A percentile compares a stretch with the other conserved stretches of the same genome.
These are phyloP conservation scores for Rosa hybrid DNA, from an alignment of 331 rosid species.

Conservation along the genomic window DNA sequence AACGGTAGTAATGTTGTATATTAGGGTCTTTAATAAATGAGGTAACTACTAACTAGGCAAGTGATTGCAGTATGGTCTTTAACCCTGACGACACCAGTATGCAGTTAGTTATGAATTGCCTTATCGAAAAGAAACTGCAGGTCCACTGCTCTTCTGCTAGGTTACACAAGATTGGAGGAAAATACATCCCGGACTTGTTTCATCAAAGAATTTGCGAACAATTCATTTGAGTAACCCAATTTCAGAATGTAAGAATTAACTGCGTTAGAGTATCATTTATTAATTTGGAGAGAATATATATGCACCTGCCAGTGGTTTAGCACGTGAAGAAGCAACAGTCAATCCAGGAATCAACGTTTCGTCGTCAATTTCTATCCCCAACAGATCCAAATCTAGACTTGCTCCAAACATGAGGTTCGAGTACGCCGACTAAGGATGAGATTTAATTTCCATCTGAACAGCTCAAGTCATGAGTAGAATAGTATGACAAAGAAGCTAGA, in stretches of 20 bases:
- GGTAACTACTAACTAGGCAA: neutral
- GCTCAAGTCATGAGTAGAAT: conserved; percentile 44
- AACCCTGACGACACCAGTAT: neutral
- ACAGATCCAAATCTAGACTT: conserved; percentile 82
- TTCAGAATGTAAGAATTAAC: neutral
- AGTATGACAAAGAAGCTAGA: conserved; percentile 8
- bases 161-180: neutral
- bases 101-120: neutral
- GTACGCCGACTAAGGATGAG: conserved; percentile 52
- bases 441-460: conserved; percentile 80
- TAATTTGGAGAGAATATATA: neutral
- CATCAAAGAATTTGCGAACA: neutral
- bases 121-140: neutral
- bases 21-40: neutral
- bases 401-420: conserved; percentile 61
- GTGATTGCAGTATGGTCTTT: neutral
- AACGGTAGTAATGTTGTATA: neutral
- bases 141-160: neutral
- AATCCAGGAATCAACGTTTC: conserved; percentile 86
- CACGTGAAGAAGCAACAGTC: conserved; percentile 88
- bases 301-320: conserved; percentile 78
- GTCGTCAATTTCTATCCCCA: conserved; percentile 86
- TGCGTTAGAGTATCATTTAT: neutral
- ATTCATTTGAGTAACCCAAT: neutral
- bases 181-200: neutral